Conservation (phyloP, 148 eudicot species). For the Amaranthus hypochondriacus region DNA sequence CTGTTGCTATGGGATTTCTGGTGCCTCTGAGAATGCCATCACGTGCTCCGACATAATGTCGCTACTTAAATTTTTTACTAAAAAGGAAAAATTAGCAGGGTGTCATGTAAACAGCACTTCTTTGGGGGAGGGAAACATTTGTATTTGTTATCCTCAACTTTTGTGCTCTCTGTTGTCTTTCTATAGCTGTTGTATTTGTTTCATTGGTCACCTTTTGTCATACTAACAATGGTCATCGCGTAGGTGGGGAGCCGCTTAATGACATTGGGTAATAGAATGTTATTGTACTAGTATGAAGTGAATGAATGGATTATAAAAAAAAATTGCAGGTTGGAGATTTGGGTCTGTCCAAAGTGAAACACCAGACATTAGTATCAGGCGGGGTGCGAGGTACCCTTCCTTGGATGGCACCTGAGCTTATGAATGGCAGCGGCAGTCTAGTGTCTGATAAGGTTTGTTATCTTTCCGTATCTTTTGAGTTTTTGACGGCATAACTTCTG, state of each 20-base stretch:
- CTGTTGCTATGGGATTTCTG: too few species aligned
- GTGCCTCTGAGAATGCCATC: too few species aligned
- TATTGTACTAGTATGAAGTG: background rate
- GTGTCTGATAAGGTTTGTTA: constrained; percentile 78
- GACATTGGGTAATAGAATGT: background rate
- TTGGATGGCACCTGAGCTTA: constrained; percentile 98
- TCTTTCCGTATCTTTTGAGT: background rate
- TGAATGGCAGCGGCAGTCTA: constrained; percentile 84
- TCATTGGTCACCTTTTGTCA: too few species aligned
- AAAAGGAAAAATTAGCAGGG: too few species aligned
- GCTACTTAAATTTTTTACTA: too few species aligned
- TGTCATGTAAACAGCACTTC: too few species aligned
- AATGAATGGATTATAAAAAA: background rate
- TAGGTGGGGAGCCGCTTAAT: background rate
- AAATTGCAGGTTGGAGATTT: constrained; percentile 74
- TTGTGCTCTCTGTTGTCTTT: too few species aligned
- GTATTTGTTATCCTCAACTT: too few species aligned
- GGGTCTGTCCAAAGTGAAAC: constrained; percentile 89
- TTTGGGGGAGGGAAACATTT: too few species aligned
- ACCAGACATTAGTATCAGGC: constrained; percentile 86
- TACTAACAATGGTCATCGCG: too few species aligned
- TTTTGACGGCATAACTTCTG: background rate
- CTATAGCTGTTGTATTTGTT: too few species aligned
- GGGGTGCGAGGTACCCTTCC: constrained; percentile 97
- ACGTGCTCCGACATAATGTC: too few species aligned